Conservation (phyloP, 176 grass and related monocot genomes). For the Triticum dicoccoides region DNA sequence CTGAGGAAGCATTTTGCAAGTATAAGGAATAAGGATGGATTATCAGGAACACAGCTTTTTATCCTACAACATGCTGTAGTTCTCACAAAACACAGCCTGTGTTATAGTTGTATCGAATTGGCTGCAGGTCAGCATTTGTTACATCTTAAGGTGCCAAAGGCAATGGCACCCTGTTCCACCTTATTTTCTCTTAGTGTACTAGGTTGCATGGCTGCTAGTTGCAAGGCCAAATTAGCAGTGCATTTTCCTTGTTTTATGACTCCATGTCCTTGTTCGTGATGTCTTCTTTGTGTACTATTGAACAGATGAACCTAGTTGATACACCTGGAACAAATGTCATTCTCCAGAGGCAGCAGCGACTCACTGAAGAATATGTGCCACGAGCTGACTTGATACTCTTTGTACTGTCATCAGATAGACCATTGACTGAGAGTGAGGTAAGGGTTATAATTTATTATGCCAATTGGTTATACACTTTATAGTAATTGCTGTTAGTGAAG, state of each 20-base stretch:
- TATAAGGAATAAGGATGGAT: neutral
- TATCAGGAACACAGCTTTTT: slow-evolving; percentile 19
- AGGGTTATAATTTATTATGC: neutral
- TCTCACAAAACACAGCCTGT: neutral
- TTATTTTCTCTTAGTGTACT: slow-evolving; percentile 2
- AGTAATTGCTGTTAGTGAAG: neutral
- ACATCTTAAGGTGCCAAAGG: slow-evolving; percentile 15
- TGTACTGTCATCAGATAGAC: slow-evolving; percentile 85
- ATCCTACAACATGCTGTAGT: neutral
- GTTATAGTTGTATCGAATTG: neutral
- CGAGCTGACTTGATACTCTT: slow-evolving; percentile 93
- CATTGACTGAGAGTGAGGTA: slow-evolving; percentile 96
- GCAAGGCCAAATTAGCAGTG: slow-evolving; percentile 6
- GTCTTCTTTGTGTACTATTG: slow-evolving; percentile 24
- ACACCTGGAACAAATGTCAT: slow-evolving; percentile 99
- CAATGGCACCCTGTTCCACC: neutral
- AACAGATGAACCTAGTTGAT: slow-evolving; percentile 98
- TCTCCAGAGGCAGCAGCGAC: slow-evolving; percentile 95
- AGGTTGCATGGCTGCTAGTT: slow-evolving; percentile 20
- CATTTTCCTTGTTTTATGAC: slow-evolving; percentile 3
- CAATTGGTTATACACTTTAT: neutral
- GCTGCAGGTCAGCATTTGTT: slow-evolving; percentile 1
- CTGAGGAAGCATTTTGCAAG: neutral
- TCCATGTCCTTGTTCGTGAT: slow-evolving; percentile 14
- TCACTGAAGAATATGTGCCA: slow-evolving; percentile 98